phyloP scores from a whole-genome alignment of 139 green algal species.

The Volvox reticuliferus region DNA sequence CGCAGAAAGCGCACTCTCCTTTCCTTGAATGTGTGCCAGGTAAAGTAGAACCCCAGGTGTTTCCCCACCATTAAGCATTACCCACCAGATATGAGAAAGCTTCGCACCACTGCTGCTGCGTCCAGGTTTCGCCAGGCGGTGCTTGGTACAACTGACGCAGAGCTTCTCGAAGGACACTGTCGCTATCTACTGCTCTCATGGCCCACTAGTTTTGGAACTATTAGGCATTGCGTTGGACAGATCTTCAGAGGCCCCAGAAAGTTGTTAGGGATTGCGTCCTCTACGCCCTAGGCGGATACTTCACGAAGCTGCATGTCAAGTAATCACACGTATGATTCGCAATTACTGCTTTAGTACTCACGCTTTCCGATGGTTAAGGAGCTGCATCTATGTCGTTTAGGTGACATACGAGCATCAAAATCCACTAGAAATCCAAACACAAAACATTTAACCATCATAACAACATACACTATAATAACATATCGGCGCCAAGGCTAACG shows the following conservation, averaged over 20 bases:
- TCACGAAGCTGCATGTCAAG: too few relatives aligned
- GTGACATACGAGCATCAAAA: neutral
- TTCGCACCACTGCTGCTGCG: conserved; percentile 63
- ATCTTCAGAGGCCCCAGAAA: neutral
- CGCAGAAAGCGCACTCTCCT: too few relatives aligned
- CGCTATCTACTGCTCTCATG: neutral
- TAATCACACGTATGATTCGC: too few relatives aligned
- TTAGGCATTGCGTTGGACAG: too few relatives aligned
- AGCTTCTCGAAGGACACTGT: neutral
- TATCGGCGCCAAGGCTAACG: too few relatives aligned
- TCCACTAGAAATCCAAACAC: neutral
- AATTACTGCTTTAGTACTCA: too few relatives aligned
- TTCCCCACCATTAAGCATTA: neutral
- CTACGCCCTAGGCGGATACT: too few relatives aligned
- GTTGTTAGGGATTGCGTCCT: neutral
- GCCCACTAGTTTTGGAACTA: neutral
- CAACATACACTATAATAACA: too few relatives aligned
- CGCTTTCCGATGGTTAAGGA: too few relatives aligned
- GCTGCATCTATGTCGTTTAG: neutral
- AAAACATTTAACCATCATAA: neutral
- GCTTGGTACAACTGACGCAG: neutral
- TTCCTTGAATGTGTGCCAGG: too few relatives aligned
- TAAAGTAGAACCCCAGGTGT: neutral
- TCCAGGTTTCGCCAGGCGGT: conserved; percentile 17
- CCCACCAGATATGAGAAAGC: conserved; percentile 55